Evolutionary conservation across 495 filamentous ascomycete genomes (phyloP).

Genomic region (Penicillium robsamsonii): DNA sequence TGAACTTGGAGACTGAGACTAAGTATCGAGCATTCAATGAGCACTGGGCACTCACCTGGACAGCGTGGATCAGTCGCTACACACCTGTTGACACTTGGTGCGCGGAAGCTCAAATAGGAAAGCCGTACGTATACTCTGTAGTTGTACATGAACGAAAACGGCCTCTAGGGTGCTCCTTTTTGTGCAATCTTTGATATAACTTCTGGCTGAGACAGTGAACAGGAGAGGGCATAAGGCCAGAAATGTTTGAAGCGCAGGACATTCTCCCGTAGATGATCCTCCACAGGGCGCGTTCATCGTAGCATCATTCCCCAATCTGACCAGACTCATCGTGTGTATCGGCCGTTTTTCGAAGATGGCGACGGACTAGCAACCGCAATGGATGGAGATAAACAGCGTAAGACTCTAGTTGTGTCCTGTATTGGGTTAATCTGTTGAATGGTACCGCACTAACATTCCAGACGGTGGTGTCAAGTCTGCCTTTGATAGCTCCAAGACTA

Average conservation of each 20-base stretch:
- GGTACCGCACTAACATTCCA: background rate
- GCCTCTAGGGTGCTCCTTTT: background rate
- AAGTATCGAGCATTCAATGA: too few relatives aligned
- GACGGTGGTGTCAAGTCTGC: background rate
- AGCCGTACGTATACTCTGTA: too few relatives aligned
- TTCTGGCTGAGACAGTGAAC: background rate
- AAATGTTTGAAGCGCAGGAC: background rate
- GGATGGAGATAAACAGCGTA: background rate
- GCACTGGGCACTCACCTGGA: conserved; percentile 18
- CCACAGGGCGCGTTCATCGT: background rate
- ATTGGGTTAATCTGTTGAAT: background rate
- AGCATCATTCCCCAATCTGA: background rate
- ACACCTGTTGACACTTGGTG: too few relatives aligned
- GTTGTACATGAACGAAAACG: background rate
- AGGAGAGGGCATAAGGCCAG: background rate
- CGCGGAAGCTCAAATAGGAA: too few relatives aligned
- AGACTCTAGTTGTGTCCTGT: background rate
- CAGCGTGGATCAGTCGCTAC: too few relatives aligned
- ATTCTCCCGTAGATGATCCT: background rate
- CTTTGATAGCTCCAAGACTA: background rate
- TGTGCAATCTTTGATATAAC: background rate
- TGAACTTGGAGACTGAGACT: too few relatives aligned
- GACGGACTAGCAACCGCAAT: background rate
- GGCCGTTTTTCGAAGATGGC: background rate
- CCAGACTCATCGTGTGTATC: background rate